Base-by-base conservation (phyloP, 2,329 filamentous ascomycete genomes). In the Phialophora verrucosa region DNA sequence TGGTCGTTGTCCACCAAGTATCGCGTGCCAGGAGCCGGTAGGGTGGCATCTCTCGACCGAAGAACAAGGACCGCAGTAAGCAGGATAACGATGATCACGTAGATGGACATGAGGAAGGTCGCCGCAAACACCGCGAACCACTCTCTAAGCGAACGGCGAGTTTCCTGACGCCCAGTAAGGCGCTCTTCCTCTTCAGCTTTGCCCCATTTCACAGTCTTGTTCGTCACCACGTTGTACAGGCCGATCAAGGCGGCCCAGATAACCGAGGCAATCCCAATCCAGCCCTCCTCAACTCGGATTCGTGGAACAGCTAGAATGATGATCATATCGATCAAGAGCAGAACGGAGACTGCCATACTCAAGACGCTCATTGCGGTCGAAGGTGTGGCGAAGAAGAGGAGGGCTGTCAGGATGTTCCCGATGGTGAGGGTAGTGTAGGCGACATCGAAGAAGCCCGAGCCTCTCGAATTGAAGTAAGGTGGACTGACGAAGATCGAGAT, bases 161-260 rank as follows among this genome's bases (percentile, higher is more conserved):
- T 92, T 80, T 99, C 94, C 32, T 90, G 87, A 14, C 94, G 90
- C 11, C 95, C 95, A 0, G 94, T 98, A 23, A 98, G 82, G 29
- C 95, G 88, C 76, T 97, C 90, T 76, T 99, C 95, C 77, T 98
- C 95, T 74, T 97, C 92, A 1, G 84, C 84, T 79, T 98, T 98
- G 64, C 94, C 95, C 90, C 92, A 96, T 74, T 90, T 86, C 8
- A 99, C 95, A 4, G 91, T 88, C 56, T 90, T 85, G 75, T 97
- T 94, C 7, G 90, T 91, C 8, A 90, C 74, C 23, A 97, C 83
- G 27, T 90, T 90, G 88, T 92, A 98, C 2, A 91, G 77, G 42
- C 90, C 86, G 75, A 96, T 91, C 54, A 95, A 70, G 2, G 92
- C 83, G 20, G 92, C 91, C 93, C 91, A 97, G 17, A 92, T 80